phyloP scores from a whole-genome alignment of 1,139 yeast species.

The Lodderomyces beijingensis region DNA sequence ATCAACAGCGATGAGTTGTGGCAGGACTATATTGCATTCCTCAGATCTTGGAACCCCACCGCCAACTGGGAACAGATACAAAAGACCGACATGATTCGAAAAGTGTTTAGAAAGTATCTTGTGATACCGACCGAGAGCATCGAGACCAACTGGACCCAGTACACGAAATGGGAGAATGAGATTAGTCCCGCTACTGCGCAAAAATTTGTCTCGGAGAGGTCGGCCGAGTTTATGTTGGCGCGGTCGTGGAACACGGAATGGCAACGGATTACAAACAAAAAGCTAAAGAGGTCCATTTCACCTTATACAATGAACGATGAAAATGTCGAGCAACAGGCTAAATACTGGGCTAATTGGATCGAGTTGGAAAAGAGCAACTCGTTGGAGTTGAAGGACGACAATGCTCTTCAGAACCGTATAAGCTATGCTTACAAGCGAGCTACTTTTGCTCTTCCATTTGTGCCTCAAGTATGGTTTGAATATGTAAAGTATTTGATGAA shows the following conservation, averaged over 20 bases:
- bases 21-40: slow-evolving; percentile 78
- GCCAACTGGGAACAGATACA: slow-evolving; percentile 88
- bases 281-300: slow-evolving; percentile 34
- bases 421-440: slow-evolving; percentile 73
- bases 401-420: slow-evolving; percentile 53
- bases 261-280: slow-evolving; percentile 44
- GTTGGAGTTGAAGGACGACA: slow-evolving; percentile 50
- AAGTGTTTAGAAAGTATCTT: slow-evolving; percentile 66
- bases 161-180: slow-evolving; percentile 80
- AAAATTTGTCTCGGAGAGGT: slow-evolving; percentile 77
- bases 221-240: slow-evolving; percentile 87
- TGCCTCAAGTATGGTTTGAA: slow-evolving; percentile 84
- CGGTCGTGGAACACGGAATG: slow-evolving; percentile 76
- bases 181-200: slow-evolving; percentile 75
- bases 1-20: slow-evolving; percentile 69
- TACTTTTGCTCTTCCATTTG: slow-evolving; percentile 61
- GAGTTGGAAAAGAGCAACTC: slow-evolving; percentile 74
- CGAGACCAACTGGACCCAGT: slow-evolving; percentile 77
- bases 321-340: slow-evolving; percentile 34
- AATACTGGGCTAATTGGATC: slow-evolving; percentile 72
- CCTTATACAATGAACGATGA: slow-evolving; percentile 17
- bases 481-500: slow-evolving; percentile 35
- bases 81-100: slow-evolving; percentile 71
- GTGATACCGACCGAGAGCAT: slow-evolving; percentile 69
- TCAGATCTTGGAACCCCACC: slow-evolving; percentile 73